Conservation (phyloP, 306 rosid species). For the Pyrus communis region DNA sequence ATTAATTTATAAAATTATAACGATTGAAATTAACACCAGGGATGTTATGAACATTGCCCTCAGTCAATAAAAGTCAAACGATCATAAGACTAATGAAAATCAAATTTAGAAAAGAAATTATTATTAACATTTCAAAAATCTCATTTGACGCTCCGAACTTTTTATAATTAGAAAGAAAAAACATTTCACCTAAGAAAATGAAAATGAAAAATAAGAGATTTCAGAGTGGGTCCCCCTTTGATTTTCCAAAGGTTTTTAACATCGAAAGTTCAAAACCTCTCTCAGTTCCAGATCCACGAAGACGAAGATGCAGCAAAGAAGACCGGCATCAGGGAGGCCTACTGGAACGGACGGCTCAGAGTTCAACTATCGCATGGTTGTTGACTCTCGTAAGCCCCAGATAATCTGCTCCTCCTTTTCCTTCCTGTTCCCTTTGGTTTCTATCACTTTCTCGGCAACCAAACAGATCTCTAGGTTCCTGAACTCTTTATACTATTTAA, state of each 20-base stretch:
- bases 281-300: background rate
- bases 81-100: too few species aligned
- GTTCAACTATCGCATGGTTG: slow-evolving; percentile 79
- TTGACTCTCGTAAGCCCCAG: slow-evolving; percentile 69
- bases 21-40: too few species aligned
- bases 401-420: background rate
- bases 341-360: slow-evolving; percentile 90
- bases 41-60: too few species aligned
- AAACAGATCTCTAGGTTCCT: background rate
- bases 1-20: too few species aligned
- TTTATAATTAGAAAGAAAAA: too few species aligned
- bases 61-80: too few species aligned
- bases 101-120: too few species aligned
- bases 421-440: background rate
- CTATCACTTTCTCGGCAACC: slow-evolving; percentile 1
- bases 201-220: background rate
- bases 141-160: too few species aligned
- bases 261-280: background rate
- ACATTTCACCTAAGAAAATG: background rate
- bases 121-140: too few species aligned
- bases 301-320: slow-evolving; percentile 60
- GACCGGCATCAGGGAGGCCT: slow-evolving; percentile 55
- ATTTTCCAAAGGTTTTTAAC: background rate
- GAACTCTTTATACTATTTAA: background rate
- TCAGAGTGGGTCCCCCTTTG: background rate